phyloP scores from a whole-genome alignment of 2,329 filamentous ascomycete genomes.

The Blastomyces silverae region DNA sequence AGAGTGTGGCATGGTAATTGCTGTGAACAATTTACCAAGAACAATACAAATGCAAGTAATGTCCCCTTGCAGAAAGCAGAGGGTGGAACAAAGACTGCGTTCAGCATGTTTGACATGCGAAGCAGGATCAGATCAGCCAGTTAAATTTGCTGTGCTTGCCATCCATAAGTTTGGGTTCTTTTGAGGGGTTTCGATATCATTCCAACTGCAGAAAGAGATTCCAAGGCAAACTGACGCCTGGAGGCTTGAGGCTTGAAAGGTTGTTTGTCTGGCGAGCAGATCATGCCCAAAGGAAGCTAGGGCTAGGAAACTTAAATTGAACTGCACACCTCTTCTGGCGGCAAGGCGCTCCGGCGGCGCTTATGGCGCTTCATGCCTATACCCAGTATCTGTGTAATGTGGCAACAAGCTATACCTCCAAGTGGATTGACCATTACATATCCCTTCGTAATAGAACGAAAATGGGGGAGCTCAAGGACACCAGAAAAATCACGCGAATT shows the following conservation, averaged over 20 bases:
- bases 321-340: not conserved
- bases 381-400: not conserved
- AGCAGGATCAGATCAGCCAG: not conserved
- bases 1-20: not conserved
- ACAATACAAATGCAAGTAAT: not conserved
- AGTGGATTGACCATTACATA: not conserved
- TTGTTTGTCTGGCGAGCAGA: not conserved
- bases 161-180: not conserved
- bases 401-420: not conserved
- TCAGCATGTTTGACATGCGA: not conserved
- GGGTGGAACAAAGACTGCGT: not conserved
- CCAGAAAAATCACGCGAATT: not conserved
- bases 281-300: not conserved
- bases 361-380: not conserved
- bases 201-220: no score
- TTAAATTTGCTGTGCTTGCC: not conserved
- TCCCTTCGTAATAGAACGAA: not conserved
- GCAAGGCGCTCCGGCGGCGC: not conserved
- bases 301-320: not conserved
- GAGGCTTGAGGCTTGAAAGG: not conserved
- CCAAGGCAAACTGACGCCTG: no score
- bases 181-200: not conserved
- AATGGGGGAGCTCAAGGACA: not conserved
- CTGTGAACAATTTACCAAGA: not conserved
- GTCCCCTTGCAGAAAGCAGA: not conserved